These are phyloP conservation scores for Polyporus arcularius DNA, from an alignment of 768 basidiomycete genomes.

Conservation along the genomic window DNA sequence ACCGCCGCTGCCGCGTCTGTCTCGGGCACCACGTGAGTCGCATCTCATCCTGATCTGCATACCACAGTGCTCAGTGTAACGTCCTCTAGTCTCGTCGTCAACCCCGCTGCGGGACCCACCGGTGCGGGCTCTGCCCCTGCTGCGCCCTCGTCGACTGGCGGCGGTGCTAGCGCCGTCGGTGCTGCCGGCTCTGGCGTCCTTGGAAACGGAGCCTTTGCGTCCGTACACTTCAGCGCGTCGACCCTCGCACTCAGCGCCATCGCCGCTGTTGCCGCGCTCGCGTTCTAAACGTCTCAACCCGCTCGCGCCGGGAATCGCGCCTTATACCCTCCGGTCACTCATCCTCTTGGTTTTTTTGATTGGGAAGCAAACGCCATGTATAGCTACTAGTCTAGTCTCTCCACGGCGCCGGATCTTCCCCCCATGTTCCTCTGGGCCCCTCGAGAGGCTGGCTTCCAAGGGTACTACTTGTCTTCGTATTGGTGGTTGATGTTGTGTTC, in stretches of 20 bases:
- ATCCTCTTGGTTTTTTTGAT: neutral
- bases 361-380: conserved; percentile 23
- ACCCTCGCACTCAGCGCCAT: conserved; percentile 26
- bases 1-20: too few relatives aligned
- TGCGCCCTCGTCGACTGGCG: conserved; percentile 2
- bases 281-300: conserved; percentile 12
- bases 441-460: conserved; percentile 15
- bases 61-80: neutral
- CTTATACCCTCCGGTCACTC: conserved; percentile 12
- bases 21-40: conserved; percentile 19
- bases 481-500: conserved; percentile 18
- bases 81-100: conserved; percentile 16
- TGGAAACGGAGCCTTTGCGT: conserved; percentile 25
- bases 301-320: conserved; percentile 16
- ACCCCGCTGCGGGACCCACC: conserved; percentile 17
- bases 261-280: conserved; percentile 26
- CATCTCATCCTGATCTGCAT: neutral
- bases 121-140: conserved; percentile 20
- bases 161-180: conserved; percentile 30
- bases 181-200: conserved; percentile 36
- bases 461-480: conserved; percentile 10
- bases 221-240: conserved; percentile 25
- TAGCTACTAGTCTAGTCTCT: conserved; percentile 20
- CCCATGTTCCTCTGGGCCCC: conserved; percentile 12
- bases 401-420: conserved; percentile 21